These are phyloP conservation scores for Saccharomycodes ludwigii DNA, from an alignment of 805 yeast species.

Conservation along the genomic window DNA sequence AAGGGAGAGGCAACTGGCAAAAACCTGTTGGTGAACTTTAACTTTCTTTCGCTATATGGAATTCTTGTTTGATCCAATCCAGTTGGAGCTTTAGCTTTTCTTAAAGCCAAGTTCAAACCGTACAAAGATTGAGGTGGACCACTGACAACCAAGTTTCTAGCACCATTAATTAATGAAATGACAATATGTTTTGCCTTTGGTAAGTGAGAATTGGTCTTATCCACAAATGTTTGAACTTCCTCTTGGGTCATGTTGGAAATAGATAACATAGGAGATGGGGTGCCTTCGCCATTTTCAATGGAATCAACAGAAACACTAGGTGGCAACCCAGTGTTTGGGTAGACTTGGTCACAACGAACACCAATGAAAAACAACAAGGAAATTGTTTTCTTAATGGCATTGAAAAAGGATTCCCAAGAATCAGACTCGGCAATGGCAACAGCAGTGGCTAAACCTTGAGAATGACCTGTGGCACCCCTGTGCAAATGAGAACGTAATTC, in stretches of 20 bases:
- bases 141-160: conserved; percentile 85
- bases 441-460: conserved; percentile 88
- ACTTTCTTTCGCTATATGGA: conserved; percentile 87
- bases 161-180: conserved; percentile 88
- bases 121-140: conserved; percentile 98
- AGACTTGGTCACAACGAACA: conserved; percentile 76
- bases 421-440: conserved; percentile 74
- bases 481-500: conserved; percentile 55
- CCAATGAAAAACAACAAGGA: conserved; percentile 87
- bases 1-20: conserved; percentile 93
- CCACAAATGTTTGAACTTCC: conserved; percentile 70
- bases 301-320: conserved; percentile 90
- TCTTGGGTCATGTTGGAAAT: conserved; percentile 74
- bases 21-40: conserved; percentile 86
- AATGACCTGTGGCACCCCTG: conserved; percentile 73
- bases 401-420: conserved; percentile 75
- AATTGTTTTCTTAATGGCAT: conserved; percentile 63
- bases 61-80: conserved; percentile 93
- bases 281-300: conserved; percentile 87
- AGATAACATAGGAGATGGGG: conserved; percentile 95
- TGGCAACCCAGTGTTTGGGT: conserved; percentile 89
- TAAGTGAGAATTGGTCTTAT: conserved; percentile 83
- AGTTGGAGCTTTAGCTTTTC: conserved; percentile 89
- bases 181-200: conserved; percentile 85
- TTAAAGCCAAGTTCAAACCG: conserved; percentile 83